phyloP scores from a whole-genome alignment of 805 yeast species.

The Candida sonorensis region DNA sequence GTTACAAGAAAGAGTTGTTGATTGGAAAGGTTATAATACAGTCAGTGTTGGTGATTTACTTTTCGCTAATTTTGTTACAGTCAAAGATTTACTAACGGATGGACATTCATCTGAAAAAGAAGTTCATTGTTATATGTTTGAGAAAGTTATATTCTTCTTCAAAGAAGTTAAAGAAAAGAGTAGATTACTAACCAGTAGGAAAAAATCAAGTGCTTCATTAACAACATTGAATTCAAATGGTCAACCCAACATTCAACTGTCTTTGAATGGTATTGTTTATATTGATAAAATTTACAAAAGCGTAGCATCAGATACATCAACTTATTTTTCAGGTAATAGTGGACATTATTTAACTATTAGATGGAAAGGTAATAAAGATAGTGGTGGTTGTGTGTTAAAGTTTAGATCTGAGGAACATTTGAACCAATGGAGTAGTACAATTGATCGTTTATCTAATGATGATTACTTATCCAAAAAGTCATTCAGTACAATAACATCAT shows the following conservation, averaged over 20 bases:
- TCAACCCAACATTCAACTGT: slow-evolving; percentile 11
- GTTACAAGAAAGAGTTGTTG: slow-evolving; percentile 66
- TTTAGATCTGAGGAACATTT: slow-evolving; percentile 80
- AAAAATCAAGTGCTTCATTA: slow-evolving; percentile 41
- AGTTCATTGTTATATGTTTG: slow-evolving; percentile 85
- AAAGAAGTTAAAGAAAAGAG: slow-evolving; percentile 50
- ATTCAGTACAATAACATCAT: slow-evolving; percentile 5
- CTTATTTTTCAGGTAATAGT: slow-evolving; percentile 24
- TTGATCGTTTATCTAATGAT: slow-evolving; percentile 38
- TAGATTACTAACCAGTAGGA: slow-evolving; percentile 39
- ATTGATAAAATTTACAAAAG: slow-evolving; percentile 21
- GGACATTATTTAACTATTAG: slow-evolving; percentile 59
- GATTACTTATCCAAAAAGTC: slow-evolving; percentile 13
- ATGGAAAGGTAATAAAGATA: slow-evolving; percentile 83
- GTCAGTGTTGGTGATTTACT: slow-evolving; percentile 79
- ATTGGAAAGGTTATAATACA: slow-evolving; percentile 88
- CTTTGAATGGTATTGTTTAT: slow-evolving; percentile 27
- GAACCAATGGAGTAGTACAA: slow-evolving; percentile 72
- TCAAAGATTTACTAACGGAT: slow-evolving; percentile 45
- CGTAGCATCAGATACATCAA: slow-evolving; percentile 24
- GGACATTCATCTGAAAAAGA: slow-evolving; percentile 70
- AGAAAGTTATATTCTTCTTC: slow-evolving; percentile 54
- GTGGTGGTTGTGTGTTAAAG: slow-evolving; percentile 76
- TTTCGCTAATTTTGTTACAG: slow-evolving; percentile 64
- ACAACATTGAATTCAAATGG: slow-evolving; percentile 5